Percentiles rank a stretch among this genome's conserved stretches.
Evolutionary conservation across 2,329 filamentous ascomycete species (phyloP).

Genomic region (Aureobasidium sp.): DNA sequence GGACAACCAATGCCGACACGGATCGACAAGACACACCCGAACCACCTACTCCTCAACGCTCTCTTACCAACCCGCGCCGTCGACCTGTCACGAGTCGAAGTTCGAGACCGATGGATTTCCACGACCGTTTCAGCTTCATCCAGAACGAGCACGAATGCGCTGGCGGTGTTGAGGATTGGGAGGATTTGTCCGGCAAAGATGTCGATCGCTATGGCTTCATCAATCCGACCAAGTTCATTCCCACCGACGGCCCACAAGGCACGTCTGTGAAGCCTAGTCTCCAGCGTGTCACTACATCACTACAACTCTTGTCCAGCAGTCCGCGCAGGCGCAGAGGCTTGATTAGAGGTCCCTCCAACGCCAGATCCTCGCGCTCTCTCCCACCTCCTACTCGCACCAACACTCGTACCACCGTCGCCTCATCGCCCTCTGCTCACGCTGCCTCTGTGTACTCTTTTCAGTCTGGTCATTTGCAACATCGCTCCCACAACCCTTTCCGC

Average conservation of each 20-base stretch:
- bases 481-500: conserved; percentile 32
- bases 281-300: conserved; percentile 51
- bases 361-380: conserved; percentile 32
- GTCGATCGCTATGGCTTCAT: conserved; percentile 62
- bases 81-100: background rate
- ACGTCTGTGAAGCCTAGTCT: conserved; percentile 34
- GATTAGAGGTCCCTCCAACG: conserved; percentile 40
- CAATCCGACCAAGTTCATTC: conserved; percentile 31
- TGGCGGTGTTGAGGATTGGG: conserved; percentile 58
- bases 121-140: conserved; percentile 26
- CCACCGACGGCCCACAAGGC: conserved; percentile 21
- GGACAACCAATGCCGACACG: conserved; percentile 18
- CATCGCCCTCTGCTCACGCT: conserved; percentile 9
- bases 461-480: conserved; percentile 26
- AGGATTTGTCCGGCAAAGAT: conserved; percentile 49
- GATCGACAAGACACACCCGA: conserved; percentile 14
- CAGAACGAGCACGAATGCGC: conserved; percentile 49
- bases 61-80: conserved; percentile 11
- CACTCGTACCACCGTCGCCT: conserved; percentile 24
- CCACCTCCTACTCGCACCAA: conserved; percentile 19
- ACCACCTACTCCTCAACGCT: background rate
- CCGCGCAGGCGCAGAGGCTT: conserved; percentile 43
- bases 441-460: conserved; percentile 28
- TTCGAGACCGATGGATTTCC: background rate
- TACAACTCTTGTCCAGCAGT: conserved; percentile 47